Conservation (phyloP, 139 green algal genomes). For the Chlamydomonas sp. region DNA sequence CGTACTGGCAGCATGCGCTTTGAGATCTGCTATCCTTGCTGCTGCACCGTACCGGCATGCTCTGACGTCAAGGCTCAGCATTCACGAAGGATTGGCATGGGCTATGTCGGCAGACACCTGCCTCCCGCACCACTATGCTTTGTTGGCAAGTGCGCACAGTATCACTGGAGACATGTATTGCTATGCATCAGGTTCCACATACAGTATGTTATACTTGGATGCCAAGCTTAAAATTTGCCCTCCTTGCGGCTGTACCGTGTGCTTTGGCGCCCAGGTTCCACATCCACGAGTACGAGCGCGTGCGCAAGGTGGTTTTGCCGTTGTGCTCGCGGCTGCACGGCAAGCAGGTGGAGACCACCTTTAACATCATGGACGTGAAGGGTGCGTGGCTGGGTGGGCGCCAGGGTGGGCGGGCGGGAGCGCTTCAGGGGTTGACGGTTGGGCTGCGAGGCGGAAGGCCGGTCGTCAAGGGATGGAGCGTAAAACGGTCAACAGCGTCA, state of each 20-base stretch:
- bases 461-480: too few species aligned
- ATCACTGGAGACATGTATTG: not conserved
- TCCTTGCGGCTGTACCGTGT: not conserved
- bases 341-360: conserved; percentile 75
- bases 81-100: not conserved
- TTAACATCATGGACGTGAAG: conserved; percentile 88
- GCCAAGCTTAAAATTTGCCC: not conserved
- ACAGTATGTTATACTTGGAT: not conserved
- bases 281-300: conserved; percentile 75
- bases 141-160: not conserved
- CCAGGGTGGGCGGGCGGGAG: too few species aligned
- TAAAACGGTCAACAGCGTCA: too few species aligned
- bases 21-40: too few species aligned
- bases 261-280: not conserved
- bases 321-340: conserved; percentile 68
- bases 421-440: too few species aligned
- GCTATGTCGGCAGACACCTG: not conserved
- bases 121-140: not conserved
- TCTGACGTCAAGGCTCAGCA: not conserved
- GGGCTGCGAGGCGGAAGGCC: too few species aligned
- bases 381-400: conserved; percentile 37
- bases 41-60: too few species aligned
- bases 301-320: conserved; percentile 78
- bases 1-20: too few species aligned
- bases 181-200: not conserved